A percentile compares a stretch with the other conserved stretches of the same genome.
phyloP scores from a whole-genome alignment of 371 early-diverging fungal species.

The Massospora cicadina region DNA sequence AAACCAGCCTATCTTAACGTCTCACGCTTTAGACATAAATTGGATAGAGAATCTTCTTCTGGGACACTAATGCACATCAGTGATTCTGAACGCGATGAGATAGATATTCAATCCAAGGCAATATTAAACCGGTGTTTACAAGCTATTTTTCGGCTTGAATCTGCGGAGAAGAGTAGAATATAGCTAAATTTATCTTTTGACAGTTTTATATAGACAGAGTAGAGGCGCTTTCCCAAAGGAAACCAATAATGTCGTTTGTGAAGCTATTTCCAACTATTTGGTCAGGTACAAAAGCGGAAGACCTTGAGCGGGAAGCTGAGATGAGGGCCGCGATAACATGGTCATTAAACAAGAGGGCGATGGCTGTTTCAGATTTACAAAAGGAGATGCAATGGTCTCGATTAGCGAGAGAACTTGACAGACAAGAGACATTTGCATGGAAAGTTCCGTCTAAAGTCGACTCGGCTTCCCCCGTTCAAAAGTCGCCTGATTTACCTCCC shows the following conservation, averaged over 20 bases:
- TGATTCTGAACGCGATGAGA: not conserved
- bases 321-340: constrained; percentile 20
- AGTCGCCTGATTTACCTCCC: not conserved
- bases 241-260: not conserved
- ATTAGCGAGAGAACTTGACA: constrained; percentile 26
- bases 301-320: not conserved
- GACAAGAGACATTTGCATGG: constrained; percentile 23
- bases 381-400: constrained; percentile 32
- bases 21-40: not conserved
- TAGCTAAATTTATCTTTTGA: too few species aligned
- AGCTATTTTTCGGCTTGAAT: not conserved
- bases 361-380: constrained; percentile 28
- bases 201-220: not conserved
- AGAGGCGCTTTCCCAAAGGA: not conserved
- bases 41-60: not conserved
- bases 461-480: not conserved
- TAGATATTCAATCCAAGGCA: not conserved
- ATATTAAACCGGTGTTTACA: not conserved
- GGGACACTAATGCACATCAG: not conserved
- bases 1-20: not conserved
- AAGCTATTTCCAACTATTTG: not conserved
- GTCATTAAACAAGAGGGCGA: constrained; percentile 28
- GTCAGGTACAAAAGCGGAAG: not conserved
- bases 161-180: not conserved
- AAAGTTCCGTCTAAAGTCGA: not conserved